Evolutionary conservation across 2,329 filamentous ascomycete genomes (phyloP).

Genomic region (Arachnopeziza araneosa): DNA sequence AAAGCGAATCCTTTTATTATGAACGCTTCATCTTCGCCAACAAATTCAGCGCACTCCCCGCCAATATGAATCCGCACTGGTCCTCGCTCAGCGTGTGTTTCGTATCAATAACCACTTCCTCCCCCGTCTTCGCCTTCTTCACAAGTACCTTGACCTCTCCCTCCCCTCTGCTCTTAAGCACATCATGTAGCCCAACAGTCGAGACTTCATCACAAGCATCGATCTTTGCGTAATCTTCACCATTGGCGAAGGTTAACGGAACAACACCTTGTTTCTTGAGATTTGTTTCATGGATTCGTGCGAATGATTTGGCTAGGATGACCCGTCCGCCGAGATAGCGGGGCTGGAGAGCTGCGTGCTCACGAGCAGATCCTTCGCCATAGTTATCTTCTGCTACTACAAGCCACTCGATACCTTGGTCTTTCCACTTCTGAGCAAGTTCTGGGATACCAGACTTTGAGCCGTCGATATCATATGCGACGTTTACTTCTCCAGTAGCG

Average conservation of each 20-base stretch:
- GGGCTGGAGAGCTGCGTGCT: slow-evolving; percentile 86
- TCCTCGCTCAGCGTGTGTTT: slow-evolving; percentile 85
- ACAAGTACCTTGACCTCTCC: slow-evolving; percentile 69
- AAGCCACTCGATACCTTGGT: slow-evolving; percentile 72
- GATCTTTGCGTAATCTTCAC: slow-evolving; percentile 81
- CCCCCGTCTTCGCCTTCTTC: slow-evolving; percentile 53
- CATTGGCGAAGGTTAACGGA: slow-evolving; percentile 83
- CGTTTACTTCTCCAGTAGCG: slow-evolving; percentile 87
- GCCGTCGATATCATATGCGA: slow-evolving; percentile 81
- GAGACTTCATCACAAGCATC: slow-evolving; percentile 75
- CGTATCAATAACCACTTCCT: slow-evolving; percentile 66
- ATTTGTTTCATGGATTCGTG: slow-evolving; percentile 92
- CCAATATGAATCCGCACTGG: slow-evolving; percentile 87
- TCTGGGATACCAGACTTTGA: slow-evolving; percentile 74
- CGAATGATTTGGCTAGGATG: slow-evolving; percentile 82
- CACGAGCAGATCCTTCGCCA: slow-evolving; percentile 82
- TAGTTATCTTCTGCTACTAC: slow-evolving; percentile 98
- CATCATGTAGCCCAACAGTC: slow-evolving; percentile 78
- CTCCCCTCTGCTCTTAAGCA: slow-evolving; percentile 70
- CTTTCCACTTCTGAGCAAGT: slow-evolving; percentile 78
- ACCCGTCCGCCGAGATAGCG: slow-evolving; percentile 83
- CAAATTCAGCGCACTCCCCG: slow-evolving; percentile 89
- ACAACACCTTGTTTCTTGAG: slow-evolving; percentile 97
- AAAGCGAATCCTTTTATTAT: slow-evolving; percentile 1
- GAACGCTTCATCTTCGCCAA: slow-evolving; percentile 54